phyloP scores from a whole-genome alignment of 1,139 yeast species.

The Geotrichum australiense region DNA sequence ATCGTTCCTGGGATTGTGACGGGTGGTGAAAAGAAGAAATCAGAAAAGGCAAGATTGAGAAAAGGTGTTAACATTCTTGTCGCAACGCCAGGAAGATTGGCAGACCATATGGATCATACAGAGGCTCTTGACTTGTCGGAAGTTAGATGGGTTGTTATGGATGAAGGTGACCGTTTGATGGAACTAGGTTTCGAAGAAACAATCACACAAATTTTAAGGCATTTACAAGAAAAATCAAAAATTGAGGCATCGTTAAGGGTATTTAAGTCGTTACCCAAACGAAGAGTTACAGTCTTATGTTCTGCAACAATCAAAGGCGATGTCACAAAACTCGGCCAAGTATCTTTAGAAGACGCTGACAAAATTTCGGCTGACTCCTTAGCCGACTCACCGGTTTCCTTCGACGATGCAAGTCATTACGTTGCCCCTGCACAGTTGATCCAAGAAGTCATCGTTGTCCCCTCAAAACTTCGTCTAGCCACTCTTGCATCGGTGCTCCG shows the following conservation, averaged over 20 bases:
- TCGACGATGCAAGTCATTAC: slow-evolving; percentile 38
- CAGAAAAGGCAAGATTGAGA: slow-evolving; percentile 83
- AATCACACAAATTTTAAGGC: slow-evolving; percentile 61
- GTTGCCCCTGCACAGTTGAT: slow-evolving; percentile 83
- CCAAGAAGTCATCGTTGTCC: slow-evolving; percentile 73
- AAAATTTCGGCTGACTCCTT: slow-evolving; percentile 43
- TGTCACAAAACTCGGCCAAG: slow-evolving; percentile 73
- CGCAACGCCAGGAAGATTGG: slow-evolving; percentile 87
- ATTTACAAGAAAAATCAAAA: slow-evolving; percentile 13
- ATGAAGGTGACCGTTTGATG: slow-evolving; percentile 93
- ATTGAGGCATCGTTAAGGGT: slow-evolving; percentile 23
- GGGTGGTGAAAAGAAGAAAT: slow-evolving; percentile 91
- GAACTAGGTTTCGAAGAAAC: slow-evolving; percentile 96
- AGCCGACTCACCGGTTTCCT: slow-evolving; percentile 35
- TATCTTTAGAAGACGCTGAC: slow-evolving; percentile 61
- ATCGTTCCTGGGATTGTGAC: slow-evolving; percentile 89
- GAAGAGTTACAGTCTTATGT: slow-evolving; percentile 74
- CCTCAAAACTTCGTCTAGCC: slow-evolving; percentile 85
- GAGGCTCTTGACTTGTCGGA: slow-evolving; percentile 62
- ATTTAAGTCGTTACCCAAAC: slow-evolving; percentile 45
- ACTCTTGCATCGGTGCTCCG: slow-evolving; percentile 63
- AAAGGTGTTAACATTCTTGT: slow-evolving; percentile 85
- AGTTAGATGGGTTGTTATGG: slow-evolving; percentile 76
- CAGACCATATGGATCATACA: slow-evolving; percentile 90
- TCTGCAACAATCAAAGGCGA: slow-evolving; percentile 88